Conservation (phyloP, 108 stramenopile species). For the Stephanodiscus minutulus region DNA sequence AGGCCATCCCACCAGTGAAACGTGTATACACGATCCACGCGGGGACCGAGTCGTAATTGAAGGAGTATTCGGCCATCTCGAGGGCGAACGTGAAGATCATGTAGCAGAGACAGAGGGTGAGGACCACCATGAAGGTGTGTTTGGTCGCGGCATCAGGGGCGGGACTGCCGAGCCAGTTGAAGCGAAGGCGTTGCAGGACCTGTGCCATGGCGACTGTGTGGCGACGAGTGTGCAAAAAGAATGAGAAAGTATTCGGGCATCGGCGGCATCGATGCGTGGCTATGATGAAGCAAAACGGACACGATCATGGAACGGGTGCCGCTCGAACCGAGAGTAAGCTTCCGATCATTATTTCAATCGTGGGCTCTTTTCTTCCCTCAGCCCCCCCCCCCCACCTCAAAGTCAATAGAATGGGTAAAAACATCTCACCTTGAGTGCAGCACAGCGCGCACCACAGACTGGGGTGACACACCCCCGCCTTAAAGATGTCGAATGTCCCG, state of each 20-base stretch:
- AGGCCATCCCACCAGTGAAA: constrained; percentile 58
- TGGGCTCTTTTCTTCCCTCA: neutral
- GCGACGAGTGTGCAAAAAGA: neutral
- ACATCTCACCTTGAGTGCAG: constrained; percentile 60
- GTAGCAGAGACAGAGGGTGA: constrained; percentile 57
- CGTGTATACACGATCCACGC: constrained; percentile 48
- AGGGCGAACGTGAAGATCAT: constrained; percentile 59
- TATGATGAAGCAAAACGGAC: neutral
- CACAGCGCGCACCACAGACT: constrained; percentile 68
- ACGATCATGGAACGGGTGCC: neutral
- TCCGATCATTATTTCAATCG: neutral
- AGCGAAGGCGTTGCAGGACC: constrained; percentile 78
- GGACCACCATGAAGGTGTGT: constrained; percentile 71
- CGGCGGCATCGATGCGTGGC: neutral
- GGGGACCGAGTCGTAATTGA: constrained; percentile 43
- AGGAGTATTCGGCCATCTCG: constrained; percentile 48
- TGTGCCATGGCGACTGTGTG: constrained; percentile 71
- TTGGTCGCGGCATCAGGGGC: constrained; percentile 49
- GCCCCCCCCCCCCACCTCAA: neutral
- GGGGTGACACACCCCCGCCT: constrained; percentile 68
- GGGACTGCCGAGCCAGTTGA: constrained; percentile 81
- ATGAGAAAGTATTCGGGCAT: constrained; percentile 7
- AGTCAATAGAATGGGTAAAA: neutral
- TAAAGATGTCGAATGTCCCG: constrained; percentile 67
- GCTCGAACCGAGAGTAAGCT: neutral